phyloP scores from a whole-genome alignment of 805 yeast species.

The Metschnikowia gruessii region DNA sequence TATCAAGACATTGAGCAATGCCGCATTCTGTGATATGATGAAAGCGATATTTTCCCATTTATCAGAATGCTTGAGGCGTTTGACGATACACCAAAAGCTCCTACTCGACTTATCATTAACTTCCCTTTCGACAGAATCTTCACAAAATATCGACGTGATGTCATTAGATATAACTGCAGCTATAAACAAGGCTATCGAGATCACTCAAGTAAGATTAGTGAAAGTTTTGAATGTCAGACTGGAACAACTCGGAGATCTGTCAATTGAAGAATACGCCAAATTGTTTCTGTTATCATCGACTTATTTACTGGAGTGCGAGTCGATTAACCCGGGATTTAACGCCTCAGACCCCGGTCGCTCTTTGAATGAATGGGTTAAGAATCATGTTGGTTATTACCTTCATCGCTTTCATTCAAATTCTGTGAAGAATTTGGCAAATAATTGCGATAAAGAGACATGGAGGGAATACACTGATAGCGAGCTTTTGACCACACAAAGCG shows the following conservation, averaged over 20 bases:
- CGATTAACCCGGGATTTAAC: slow-evolving; percentile 65
- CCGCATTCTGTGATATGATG: slow-evolving; percentile 73
- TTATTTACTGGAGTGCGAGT: slow-evolving; percentile 81
- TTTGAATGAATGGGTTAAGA: slow-evolving; percentile 62
- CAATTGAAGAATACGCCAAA: slow-evolving; percentile 60
- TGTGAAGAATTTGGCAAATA: slow-evolving; percentile 43
- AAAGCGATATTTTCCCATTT: slow-evolving; percentile 56
- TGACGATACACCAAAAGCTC: slow-evolving; percentile 75
- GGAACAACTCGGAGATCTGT: slow-evolving; percentile 58
- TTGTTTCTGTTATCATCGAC: slow-evolving; percentile 64
- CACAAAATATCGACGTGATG: slow-evolving; percentile 41
- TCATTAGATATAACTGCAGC: slow-evolving; percentile 65
- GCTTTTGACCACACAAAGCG: slow-evolving; percentile 27
- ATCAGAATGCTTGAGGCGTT: slow-evolving; percentile 69
- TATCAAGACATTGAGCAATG: slow-evolving; percentile 65
- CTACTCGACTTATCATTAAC: slow-evolving; percentile 64
- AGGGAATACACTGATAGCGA: slow-evolving; percentile 59
- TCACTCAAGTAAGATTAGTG: slow-evolving; percentile 72
- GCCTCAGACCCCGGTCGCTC: slow-evolving; percentile 48
- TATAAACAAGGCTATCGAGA: slow-evolving; percentile 63
- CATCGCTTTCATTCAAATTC: slow-evolving; percentile 52
- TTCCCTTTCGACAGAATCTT: slow-evolving; percentile 24
- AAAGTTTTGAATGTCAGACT: slow-evolving; percentile 75
- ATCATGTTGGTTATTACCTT: slow-evolving; percentile 61
- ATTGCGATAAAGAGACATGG: slow-evolving; percentile 75